Conservation (phyloP, 192 early-diverging fungal genomes). For the Irineochytrium annulatum region DNA sequence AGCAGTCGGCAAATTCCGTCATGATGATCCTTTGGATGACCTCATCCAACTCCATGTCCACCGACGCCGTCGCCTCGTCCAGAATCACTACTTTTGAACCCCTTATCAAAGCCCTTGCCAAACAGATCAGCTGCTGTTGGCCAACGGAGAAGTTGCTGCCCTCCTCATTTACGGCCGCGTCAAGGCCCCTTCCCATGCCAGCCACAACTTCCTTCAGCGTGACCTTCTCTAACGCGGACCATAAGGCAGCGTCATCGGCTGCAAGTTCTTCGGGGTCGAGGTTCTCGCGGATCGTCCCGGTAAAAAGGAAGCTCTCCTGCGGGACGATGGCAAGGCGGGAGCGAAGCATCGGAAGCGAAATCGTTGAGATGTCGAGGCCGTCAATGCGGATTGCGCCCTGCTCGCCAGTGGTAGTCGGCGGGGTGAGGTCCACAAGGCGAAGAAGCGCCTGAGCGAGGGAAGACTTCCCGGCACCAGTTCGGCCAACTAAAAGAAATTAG, state of each 20-base stretch:
- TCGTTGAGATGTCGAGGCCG: slow-evolving; percentile 63
- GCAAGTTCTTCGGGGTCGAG: slow-evolving; percentile 56
- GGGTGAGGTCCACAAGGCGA: slow-evolving; percentile 50
- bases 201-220: slow-evolving; percentile 50
- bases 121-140: slow-evolving; percentile 58
- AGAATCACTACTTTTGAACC: slow-evolving; percentile 10
- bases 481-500: slow-evolving; percentile 24
- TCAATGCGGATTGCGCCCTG: slow-evolving; percentile 71
- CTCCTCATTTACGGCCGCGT: slow-evolving; percentile 62
- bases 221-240: slow-evolving; percentile 62
- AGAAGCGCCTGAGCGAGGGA: slow-evolving; percentile 56
- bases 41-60: slow-evolving; percentile 40
- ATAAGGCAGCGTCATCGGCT: slow-evolving; percentile 60
- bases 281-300: slow-evolving; percentile 49
- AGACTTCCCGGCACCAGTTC: slow-evolving; percentile 68
- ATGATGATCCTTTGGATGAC: slow-evolving; percentile 17
- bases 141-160: slow-evolving; percentile 84
- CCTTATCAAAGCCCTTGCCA: slow-evolving; percentile 33
- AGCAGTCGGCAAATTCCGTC: slow-evolving; percentile 34
- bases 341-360: slow-evolving; percentile 40
- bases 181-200: slow-evolving; percentile 38
- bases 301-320: slow-evolving; percentile 77
- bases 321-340: slow-evolving; percentile 77
- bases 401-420: no score
- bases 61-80: slow-evolving; percentile 45